Evolutionary conservation across 345 rosid species (phyloP), one percentile per base, ranked within the genome.

Genomic region (Salix koriyanagi): DNA sequence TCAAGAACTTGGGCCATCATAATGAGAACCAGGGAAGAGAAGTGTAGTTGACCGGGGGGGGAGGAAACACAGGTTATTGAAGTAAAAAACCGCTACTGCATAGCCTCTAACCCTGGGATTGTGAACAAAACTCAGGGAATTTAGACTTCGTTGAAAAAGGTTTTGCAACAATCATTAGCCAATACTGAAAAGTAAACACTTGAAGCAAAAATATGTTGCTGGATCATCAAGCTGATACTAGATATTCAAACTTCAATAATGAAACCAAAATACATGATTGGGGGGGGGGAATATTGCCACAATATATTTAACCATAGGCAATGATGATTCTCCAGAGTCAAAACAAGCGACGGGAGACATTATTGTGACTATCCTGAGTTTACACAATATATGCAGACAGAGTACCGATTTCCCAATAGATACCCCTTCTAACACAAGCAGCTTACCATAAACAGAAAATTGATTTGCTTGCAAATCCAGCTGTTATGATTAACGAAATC

Each of bases 391-490:
- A 73, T 75, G 78, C 76, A 84, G 65, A 75, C 73, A 80, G 41
- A 9, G 50, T 74, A 62, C 62, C 23, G 50, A 62, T 76, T 66
- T 70, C 60, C 70, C 70, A 69, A 69, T 21, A 69, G 67, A 65
- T 73, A 65, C 14, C 65, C 73, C 71, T 66, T 44, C 68, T 39
- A 72, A 65, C 56, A 73, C 52, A 32, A 77, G 69, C 77, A 77
- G 74, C 83, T 81, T 83, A 84, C 79, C 79, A 73, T 65, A 34
- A 67, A 76, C 65, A 77, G 78, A 75, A 78, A 75, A 41, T 21
- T 52, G 54, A 3, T 13, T 74, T 32, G 23, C 52, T 66, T 72
- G 72, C 46, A 69, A 77, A 32, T n/a, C 62, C 67, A 58, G 30
- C 70, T 9, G 72, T 18, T 42, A 14, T 18, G 71, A 75, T 50